Base-by-base conservation (phyloP, 75 land plant genomes). In the Larix kaempferi region DNA sequence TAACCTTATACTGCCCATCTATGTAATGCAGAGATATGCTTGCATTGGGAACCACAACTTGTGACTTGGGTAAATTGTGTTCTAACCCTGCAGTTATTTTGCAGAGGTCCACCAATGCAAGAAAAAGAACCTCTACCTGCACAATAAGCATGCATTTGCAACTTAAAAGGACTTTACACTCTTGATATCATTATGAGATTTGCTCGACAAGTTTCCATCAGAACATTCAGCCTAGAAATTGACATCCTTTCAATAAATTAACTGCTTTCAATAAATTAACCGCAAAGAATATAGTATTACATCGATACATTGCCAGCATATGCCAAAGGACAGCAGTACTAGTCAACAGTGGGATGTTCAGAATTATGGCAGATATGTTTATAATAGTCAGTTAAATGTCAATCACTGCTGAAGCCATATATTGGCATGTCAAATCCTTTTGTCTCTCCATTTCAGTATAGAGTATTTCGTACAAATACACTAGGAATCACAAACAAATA, bases 1-100 rank as follows among this genome's bases (percentile, higher is more conserved):
- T 78, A n/a, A 95, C 99, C 33, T 94, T 89, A 56, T 86, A 98
- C 77, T 91, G 94, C 12, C 99, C 99, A 88, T 98, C 99, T 73
- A 96, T 90, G 54, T 91, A 91, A 78, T 98, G 99, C 77, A 98
- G 78, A 6, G 94, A 86, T 56, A 93, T 81, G n/a, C 73, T 87
- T 54, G 92, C 85, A 64, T 84, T 93, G 64, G 69, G 75, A 55
- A 84, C 80, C 35, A 93, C 98, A 33, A 89, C 88, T 77, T 95
- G 99, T 61, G 92, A 90, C 57, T 86, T 88, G 2, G 99, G 99
- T 74, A 93, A 74, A 26, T 92, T 92, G 69, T 95, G 99, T 71
- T 84, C 73, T 19, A 90, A 85, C 49, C 76, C 71, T 41, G 92
- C 74, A 41, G 99, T 98, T 58, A 91, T 82, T 44, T 94, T 84